Conservation (phyloP, 208 protist species). For the Tritrichomonas foetus region DNA sequence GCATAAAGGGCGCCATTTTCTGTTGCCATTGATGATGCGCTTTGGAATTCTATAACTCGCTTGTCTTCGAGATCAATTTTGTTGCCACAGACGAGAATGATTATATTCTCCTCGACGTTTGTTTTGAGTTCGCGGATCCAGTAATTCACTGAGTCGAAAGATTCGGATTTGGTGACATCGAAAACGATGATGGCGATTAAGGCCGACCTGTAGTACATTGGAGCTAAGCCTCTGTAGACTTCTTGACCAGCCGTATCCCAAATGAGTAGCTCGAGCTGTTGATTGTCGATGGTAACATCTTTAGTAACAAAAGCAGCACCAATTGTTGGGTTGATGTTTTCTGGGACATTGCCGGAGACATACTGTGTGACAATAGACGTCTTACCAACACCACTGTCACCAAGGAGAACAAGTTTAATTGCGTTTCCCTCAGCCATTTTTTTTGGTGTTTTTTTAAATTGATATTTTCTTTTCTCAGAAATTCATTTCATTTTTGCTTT, state of each 20-base stretch:
- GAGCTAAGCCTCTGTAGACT: not conserved
- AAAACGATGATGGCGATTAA: not conserved
- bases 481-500: too few species aligned
- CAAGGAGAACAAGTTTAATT: not conserved
- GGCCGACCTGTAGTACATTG: not conserved
- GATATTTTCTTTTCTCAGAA: too few species aligned
- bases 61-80: conserved; percentile 21
- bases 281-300: not conserved
- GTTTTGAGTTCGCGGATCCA: conserved; percentile 30
- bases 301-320: not conserved
- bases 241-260: not conserved
- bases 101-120: conserved; percentile 27
- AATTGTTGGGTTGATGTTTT: not conserved
- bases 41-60: not conserved
- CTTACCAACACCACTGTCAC: not conserved
- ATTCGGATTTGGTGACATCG: not conserved
- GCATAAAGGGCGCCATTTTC: conserved; percentile 10
- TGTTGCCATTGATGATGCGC: not conserved
- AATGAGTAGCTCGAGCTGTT: not conserved
- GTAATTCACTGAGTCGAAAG: not conserved
- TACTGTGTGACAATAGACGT: conserved; percentile 1
- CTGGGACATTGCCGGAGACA: not conserved
- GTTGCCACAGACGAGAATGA: conserved; percentile 23
- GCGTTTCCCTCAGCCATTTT: too few species aligned
- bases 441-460: too few species aligned